Conservation (phyloP, 768 basidiomycete species). For the Leccinellum rugosiceps region DNA sequence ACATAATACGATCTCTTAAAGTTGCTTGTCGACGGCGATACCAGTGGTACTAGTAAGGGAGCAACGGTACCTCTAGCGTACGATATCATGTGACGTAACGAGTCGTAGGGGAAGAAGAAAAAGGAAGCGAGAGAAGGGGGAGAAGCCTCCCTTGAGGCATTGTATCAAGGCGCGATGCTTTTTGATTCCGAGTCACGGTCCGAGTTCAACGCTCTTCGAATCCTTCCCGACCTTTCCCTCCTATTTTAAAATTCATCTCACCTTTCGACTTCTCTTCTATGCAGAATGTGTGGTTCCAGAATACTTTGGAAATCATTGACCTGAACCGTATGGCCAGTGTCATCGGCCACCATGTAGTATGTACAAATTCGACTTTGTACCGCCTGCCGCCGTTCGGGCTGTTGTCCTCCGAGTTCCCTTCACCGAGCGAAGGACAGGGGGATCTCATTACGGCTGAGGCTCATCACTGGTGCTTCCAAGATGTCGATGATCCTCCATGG, state of each 20-base stretch:
- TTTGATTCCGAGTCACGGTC: neutral
- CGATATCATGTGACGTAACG: neutral
- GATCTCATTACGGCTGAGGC: neutral
- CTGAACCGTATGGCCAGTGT: too few species aligned
- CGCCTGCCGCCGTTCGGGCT: neutral
- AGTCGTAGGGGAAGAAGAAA: neutral
- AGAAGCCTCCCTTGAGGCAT: neutral
- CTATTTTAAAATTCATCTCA: neutral
- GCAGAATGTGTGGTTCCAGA: too few species aligned
- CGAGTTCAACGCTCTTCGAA: neutral
- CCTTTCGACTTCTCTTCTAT: neutral
- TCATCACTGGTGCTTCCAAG: neutral
- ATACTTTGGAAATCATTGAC: too few species aligned
- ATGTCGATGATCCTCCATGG: neutral
- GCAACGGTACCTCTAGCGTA: neutral
- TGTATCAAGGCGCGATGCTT: neutral
- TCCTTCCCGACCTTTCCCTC: neutral
- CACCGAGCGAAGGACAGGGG: neutral
- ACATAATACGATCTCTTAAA: neutral
- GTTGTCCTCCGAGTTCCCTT: neutral
- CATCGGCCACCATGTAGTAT: neutral
- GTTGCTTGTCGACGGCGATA: neutral
- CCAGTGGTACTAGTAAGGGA: neutral
- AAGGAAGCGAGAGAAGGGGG: neutral
- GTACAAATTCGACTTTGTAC: neutral